Evolutionary conservation across 2,329 filamentous ascomycete species (phyloP).

Genomic region (Talaromyces pinophilus): DNA sequence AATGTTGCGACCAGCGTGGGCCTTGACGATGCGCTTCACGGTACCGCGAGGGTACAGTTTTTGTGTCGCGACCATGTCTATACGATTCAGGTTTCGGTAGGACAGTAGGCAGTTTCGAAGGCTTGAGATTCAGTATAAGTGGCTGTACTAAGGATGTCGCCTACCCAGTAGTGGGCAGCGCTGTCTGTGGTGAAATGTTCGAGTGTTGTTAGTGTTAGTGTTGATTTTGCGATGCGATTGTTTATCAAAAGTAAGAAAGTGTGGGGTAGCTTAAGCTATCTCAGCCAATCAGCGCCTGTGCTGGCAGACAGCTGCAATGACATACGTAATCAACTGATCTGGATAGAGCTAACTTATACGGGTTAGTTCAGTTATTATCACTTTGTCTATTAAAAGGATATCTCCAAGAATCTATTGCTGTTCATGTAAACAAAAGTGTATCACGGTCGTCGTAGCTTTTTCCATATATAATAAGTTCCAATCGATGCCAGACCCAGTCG

Average conservation of each 20-base stretch:
- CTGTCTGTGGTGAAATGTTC: neutral
- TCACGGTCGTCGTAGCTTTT: conserved; percentile 29
- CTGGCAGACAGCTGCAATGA: neutral
- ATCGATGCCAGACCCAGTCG: conserved; percentile 36
- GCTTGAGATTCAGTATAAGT: neutral
- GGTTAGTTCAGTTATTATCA: neutral
- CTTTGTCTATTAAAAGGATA: neutral
- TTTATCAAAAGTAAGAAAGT: neutral
- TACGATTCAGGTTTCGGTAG: neutral
- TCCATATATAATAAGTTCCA: conserved; percentile 35
- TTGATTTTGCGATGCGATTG: neutral
- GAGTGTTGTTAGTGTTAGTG: neutral
- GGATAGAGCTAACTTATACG: neutral
- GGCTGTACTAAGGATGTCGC: neutral
- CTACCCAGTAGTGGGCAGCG: neutral
- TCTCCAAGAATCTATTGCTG: neutral
- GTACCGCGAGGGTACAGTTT: conserved; percentile 82
- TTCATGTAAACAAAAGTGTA: neutral
- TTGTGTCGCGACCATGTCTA: conserved; percentile 61
- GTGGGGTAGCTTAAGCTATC: neutral
- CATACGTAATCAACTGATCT: conserved; percentile 2
- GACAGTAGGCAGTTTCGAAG: neutral
- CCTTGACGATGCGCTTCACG: conserved; percentile 86
- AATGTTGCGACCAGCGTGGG: conserved; percentile 75
- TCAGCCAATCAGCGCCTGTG: neutral